These are phyloP conservation scores for Bipolaris cookei DNA, from an alignment of 2,329 filamentous ascomycete genomes.

Conservation along the genomic window DNA sequence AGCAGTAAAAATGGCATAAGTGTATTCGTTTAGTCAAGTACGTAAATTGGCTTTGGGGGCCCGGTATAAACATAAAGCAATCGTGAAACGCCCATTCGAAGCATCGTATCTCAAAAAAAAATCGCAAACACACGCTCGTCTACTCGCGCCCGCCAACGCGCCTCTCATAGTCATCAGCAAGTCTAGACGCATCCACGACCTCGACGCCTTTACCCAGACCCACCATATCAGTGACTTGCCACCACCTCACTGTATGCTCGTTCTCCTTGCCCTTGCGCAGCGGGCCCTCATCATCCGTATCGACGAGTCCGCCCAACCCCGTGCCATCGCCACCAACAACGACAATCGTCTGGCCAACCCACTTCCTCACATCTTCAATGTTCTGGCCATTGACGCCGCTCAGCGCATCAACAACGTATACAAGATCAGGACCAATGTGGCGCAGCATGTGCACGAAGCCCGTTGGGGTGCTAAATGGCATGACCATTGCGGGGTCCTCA, in stretches of 20 bases:
- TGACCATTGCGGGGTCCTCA: slow-evolving; percentile 82
- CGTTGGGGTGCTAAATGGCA: slow-evolving; percentile 84
- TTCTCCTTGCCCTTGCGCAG: slow-evolving; percentile 32
- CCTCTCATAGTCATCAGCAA: slow-evolving; percentile 86
- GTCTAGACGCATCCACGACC: slow-evolving; percentile 80
- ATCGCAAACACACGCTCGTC: background rate
- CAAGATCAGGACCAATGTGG: slow-evolving; percentile 81
- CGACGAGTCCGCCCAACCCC: slow-evolving; percentile 60
- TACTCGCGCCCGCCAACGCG: slow-evolving; percentile 69
- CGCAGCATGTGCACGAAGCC: slow-evolving; percentile 87
- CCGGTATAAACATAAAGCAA: slow-evolving; percentile 8
- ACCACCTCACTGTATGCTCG: slow-evolving; percentile 64
- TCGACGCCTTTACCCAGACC: slow-evolving; percentile 87
- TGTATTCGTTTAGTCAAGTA: slow-evolving; percentile 15
- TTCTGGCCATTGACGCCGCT: slow-evolving; percentile 75
- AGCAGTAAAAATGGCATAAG: background rate
- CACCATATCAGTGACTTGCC: slow-evolving; percentile 79
- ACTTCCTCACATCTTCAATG: slow-evolving; percentile 69
- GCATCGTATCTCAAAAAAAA: background rate
- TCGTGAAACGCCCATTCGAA: slow-evolving; percentile 8
- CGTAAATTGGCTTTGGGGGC: background rate
- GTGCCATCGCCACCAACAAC: slow-evolving; percentile 60
- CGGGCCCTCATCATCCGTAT: slow-evolving; percentile 64
- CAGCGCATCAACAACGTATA: slow-evolving; percentile 88
- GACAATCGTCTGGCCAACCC: slow-evolving; percentile 67